Evolutionary conservation across 2,329 filamentous ascomycete species (phyloP), one percentile per base, ranked within the genome.

Genomic region (Neopestalotiopsis clavispora): DNA sequence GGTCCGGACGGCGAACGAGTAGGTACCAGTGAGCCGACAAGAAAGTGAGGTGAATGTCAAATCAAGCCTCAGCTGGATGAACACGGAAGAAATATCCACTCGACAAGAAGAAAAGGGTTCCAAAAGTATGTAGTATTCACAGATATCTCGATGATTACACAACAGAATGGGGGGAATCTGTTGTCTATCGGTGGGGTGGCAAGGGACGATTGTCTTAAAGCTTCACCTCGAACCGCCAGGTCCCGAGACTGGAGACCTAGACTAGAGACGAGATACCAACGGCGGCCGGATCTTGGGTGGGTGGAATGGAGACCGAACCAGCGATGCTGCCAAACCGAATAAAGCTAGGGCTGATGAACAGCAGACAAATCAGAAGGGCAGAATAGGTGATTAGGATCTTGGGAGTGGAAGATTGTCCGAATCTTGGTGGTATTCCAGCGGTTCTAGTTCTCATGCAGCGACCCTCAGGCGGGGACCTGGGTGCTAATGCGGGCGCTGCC

Each of bases 121-220:
- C 1, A 7, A 38, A 5, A 7, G 34, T 38, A 38, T 38, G 61
- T 30, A 17, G 38, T 64, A 52, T 45, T 64, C 38, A 52, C 61
- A 45, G 61, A 49, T 64, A 64, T 17, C 40, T 64, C 40, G 34
- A 17, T 20, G 40, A 64, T 52, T 52, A 49, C 42, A 64, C 61
- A 64, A 20, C 20, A 38, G 20, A 58, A 30, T 38, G 3, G 23
- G 64, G 32, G 23, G 14, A 2, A 45, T 56, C 45, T 52, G 45
- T 52, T 52, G 45, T 28, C 45, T 49, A 34, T 38, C 52, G 65
- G 65, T 67, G 65, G 65, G 65, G 65, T 67, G 65, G 65, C 65
- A 67, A 67, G 52, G 65, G 56, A 66, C 20, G 17, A 38, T 38
- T 56, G 17, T 57, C 34, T 56, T 23, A 34, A 38, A 40, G 32